Evolutionary conservation across 2,329 filamentous ascomycete genomes (phyloP).

Genomic region (Rhynchosporium agropyri): DNA sequence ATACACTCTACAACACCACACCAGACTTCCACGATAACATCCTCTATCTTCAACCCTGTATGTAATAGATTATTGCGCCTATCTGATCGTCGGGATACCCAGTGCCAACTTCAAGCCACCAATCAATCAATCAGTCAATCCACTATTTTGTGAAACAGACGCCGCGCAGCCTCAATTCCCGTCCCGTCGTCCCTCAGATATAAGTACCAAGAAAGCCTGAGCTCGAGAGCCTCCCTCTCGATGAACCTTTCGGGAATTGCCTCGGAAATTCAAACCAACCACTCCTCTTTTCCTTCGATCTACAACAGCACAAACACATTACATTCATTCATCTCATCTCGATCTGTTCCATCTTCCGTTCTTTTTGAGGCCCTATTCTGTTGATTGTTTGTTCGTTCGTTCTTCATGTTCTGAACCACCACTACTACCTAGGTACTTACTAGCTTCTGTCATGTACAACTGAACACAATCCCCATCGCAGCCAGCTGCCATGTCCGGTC

Average conservation of each 20-base stretch:
- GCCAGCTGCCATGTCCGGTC: constrained; percentile 38
- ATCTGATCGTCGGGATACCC: constrained; percentile 10
- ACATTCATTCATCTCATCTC: constrained; percentile 17
- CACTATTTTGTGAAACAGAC: constrained; percentile 25
- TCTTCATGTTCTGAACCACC: constrained; percentile 12
- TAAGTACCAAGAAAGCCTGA: constrained; percentile 1
- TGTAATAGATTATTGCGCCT: not conserved
- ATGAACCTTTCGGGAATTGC: constrained; percentile 2
- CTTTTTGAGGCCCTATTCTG: constrained; percentile 21
- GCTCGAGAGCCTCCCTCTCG: constrained; percentile 3
- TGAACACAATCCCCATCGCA: constrained; percentile 30
- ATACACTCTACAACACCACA: too few species aligned
- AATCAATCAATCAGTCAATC: not conserved
- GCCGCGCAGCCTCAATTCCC: constrained; percentile 4
- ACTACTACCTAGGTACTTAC: constrained; percentile 11
- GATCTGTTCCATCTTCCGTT: constrained; percentile 8
- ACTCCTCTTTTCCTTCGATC: not conserved
- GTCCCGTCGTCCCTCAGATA: not conserved
- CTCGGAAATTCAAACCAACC: constrained; percentile 14
- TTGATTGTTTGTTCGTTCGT: constrained; percentile 32
- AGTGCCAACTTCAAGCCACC: constrained; percentile 16
- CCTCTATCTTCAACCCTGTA: not conserved
- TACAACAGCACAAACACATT: not conserved
- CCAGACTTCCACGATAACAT: too few species aligned
- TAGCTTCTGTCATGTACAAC: constrained; percentile 33